These are phyloP conservation scores for Kewa caespitosa DNA, from an alignment of 179 eudicot genomes.

Conservation along the genomic window DNA sequence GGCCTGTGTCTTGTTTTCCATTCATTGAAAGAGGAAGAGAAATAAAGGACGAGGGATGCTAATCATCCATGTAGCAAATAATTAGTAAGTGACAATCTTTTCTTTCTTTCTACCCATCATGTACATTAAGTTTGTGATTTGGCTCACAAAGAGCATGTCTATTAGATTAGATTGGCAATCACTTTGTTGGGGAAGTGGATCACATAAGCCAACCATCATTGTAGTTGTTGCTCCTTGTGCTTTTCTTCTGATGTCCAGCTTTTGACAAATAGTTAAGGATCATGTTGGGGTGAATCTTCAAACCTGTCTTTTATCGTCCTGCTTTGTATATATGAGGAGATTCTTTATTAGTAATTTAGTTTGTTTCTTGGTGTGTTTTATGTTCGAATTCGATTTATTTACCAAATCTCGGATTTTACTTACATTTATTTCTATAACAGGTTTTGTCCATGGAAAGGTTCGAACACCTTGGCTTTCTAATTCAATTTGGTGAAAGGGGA, in stretches of 20 bases:
- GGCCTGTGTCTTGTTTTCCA: not conserved
- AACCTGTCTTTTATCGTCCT: not conserved
- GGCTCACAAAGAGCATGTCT: not conserved
- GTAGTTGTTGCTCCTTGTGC: not conserved
- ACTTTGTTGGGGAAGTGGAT: not conserved
- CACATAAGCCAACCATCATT: not conserved
- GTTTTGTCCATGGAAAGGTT: slow-evolving; percentile 85
- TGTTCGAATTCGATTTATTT: not conserved
- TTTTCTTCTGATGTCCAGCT: not conserved
- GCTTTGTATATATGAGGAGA: not conserved
- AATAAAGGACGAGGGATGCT: not conserved
- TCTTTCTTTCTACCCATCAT: not conserved
- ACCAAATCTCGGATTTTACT: not conserved
- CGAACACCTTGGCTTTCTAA: slow-evolving; percentile 77
- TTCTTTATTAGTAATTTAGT: not conserved
- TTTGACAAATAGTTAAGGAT: not conserved
- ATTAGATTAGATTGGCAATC: not conserved
- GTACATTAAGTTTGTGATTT: not conserved
- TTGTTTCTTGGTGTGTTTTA: not conserved
- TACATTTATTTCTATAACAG: slow-evolving; percentile 37
- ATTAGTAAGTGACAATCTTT: not conserved
- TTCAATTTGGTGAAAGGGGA: slow-evolving; percentile 86
- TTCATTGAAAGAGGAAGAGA: not conserved
- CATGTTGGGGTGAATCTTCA: not conserved
- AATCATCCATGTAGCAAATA: not conserved